A percentile compares a stretch with the other conserved stretches of the same genome.
Evolutionary conservation across 2,329 filamentous ascomycete genomes (phyloP).

Genomic region (Claviceps fusiformis): DNA sequence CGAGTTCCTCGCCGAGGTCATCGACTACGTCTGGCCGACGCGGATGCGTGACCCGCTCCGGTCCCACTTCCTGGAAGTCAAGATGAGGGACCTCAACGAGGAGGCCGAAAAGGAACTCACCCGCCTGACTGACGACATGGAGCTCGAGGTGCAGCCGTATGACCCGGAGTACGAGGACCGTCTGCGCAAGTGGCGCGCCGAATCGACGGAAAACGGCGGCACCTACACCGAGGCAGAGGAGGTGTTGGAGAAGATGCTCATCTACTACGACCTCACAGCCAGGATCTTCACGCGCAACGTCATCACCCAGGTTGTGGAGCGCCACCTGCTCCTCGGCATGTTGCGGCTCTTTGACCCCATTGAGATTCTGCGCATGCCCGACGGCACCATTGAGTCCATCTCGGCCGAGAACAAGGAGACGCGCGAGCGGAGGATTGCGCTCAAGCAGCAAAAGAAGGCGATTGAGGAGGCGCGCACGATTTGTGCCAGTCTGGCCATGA

Average conservation of each 20-base stretch:
- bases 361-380: slow-evolving; percentile 34
- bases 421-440: slow-evolving; percentile 31
- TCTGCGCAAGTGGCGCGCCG: slow-evolving; percentile 31
- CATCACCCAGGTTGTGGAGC: slow-evolving; percentile 38
- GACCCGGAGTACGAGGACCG: slow-evolving; percentile 40
- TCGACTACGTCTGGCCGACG: slow-evolving; percentile 35
- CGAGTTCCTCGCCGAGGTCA: slow-evolving; percentile 37
- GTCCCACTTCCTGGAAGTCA: slow-evolving; percentile 32
- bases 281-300: slow-evolving; percentile 39
- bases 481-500: slow-evolving; percentile 37
- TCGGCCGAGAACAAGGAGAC: slow-evolving; percentile 41
- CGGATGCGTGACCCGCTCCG: slow-evolving; percentile 38
- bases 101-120: slow-evolving; percentile 32
- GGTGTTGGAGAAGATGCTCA: slow-evolving; percentile 41
- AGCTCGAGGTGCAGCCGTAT: slow-evolving; percentile 38
- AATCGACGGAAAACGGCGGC: slow-evolving; percentile 28
- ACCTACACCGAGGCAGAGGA: slow-evolving; percentile 37
- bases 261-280: slow-evolving; percentile 39
- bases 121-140: slow-evolving; percentile 34
- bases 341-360: slow-evolving; percentile 37
- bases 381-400: slow-evolving; percentile 32
- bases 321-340: slow-evolving; percentile 37
- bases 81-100: slow-evolving; percentile 33
- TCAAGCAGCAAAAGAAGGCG: slow-evolving; percentile 34
- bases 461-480: slow-evolving; percentile 37